Conservation (phyloP, 1,284 basidiomycete genomes). For the Apiotrichum mycotoxinovorans region DNA sequence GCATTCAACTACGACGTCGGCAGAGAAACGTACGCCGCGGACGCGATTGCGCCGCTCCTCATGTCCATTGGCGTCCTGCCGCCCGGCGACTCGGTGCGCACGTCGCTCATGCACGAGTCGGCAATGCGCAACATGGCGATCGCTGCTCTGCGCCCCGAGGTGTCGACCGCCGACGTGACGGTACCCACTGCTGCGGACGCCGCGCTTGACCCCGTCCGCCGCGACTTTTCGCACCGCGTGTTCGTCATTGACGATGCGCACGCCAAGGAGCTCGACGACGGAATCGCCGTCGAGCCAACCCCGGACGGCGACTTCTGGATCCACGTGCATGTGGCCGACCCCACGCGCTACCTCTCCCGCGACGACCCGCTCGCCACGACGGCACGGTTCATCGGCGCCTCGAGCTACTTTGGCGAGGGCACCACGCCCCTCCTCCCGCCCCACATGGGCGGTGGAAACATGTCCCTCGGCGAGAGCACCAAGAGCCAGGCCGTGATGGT, state of each 20-base stretch:
- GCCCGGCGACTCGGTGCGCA: conserved; percentile 61
- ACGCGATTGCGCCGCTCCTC: conserved; percentile 49
- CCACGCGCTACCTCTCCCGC: conserved; percentile 73
- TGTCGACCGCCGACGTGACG: conserved; percentile 8
- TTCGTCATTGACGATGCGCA: conserved; percentile 82
- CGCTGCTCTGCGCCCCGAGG: conserved; percentile 30
- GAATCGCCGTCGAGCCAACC: conserved; percentile 72
- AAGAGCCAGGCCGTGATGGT: conserved; percentile 61
- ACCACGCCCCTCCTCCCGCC: conserved; percentile 68
- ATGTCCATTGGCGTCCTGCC: conserved; percentile 66
- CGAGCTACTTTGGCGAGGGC: conserved; percentile 64
- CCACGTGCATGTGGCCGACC: conserved; percentile 92
- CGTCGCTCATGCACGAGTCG: conserved; percentile 27
- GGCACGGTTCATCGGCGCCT: conserved; percentile 57
- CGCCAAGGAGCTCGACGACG: conserved; percentile 92
- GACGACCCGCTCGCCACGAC: conserved; percentile 59
- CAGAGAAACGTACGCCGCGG: conserved; percentile 43
- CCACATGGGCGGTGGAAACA: conserved; percentile 50
- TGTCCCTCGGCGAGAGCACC: conserved; percentile 58
- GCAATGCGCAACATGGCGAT: conserved; percentile 23
- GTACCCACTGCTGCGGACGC: conserved; percentile 15
- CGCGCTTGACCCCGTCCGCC: conserved; percentile 52
- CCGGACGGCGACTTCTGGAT: conserved; percentile 67
- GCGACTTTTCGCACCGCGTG: conserved; percentile 75
- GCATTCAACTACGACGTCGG: conserved; percentile 44